Evolutionary conservation across 306 rosid genomes (phyloP).

Genomic region (Ceratonia siliqua): DNA sequence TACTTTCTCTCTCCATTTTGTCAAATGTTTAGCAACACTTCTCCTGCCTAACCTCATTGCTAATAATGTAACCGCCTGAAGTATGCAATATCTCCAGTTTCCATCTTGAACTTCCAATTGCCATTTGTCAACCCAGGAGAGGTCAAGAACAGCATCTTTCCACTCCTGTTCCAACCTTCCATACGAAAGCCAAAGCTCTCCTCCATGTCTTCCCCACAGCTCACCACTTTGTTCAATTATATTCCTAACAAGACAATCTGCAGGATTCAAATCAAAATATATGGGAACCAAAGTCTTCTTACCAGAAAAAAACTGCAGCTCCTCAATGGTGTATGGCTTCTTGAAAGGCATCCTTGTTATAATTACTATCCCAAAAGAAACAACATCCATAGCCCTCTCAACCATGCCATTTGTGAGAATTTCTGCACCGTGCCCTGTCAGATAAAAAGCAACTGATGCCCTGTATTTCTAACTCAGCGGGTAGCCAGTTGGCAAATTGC

Average conservation of each 20-base stretch:
- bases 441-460: constrained; percentile 85
- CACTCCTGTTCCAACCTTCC: constrained; percentile 93
- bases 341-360: constrained; percentile 80
- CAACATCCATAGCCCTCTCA: constrained; percentile 87
- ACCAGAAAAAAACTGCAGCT: constrained; percentile 65
- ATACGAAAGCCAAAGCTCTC: constrained; percentile 79
- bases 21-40: constrained; percentile 76
- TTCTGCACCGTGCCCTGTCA: constrained; percentile 72
- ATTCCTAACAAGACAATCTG: constrained; percentile 88
- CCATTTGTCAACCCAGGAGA: constrained; percentile 84
- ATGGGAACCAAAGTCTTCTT: constrained; percentile 91
- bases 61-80: constrained; percentile 62
- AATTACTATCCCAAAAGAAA: constrained; percentile 80
- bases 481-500: constrained; percentile 83
- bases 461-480: constrained; percentile 87
- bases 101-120: constrained; percentile 87
- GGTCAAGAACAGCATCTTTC: constrained; percentile 79
- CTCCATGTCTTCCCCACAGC: constrained; percentile 86
- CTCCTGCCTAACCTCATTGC: constrained; percentile 82
- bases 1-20: constrained; percentile 74
- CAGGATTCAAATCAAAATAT: constrained; percentile 79
- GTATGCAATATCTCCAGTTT: constrained; percentile 89
- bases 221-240: constrained; percentile 92
- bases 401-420: constrained; percentile 60
- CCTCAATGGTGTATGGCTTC: constrained; percentile 86